Percentiles rank a stretch among this genome's conserved stretches.
phyloP scores from a whole-genome alignment of 176 grass and related monocot genomes.

The Luzula sylvatica region DNA sequence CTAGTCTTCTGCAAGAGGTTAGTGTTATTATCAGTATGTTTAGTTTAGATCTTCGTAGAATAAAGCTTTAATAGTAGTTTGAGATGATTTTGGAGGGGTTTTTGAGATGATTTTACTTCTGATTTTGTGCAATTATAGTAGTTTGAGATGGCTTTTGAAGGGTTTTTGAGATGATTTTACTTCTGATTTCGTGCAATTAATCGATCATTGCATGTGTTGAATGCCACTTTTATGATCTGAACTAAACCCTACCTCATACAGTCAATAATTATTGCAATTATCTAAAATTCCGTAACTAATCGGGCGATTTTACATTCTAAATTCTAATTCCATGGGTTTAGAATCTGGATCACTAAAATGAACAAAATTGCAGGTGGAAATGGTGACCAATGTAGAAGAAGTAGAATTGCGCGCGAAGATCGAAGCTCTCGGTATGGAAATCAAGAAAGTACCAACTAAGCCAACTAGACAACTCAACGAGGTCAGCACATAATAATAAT shows the following conservation, averaged over 20 bases:
- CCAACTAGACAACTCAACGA: conserved; percentile 48
- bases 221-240: no score
- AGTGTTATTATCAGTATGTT: neutral
- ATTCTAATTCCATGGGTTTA: neutral
- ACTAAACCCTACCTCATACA: no score
- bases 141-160: no score
- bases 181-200: neutral
- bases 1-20: conserved; percentile 76
- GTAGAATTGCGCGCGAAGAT: conserved; percentile 83
- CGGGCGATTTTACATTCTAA: neutral
- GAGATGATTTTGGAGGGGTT: neutral
- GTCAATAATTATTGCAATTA: no score
- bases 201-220: no score
- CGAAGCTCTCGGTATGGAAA: conserved; percentile 71
- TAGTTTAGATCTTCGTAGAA: neutral
- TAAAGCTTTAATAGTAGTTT: neutral
- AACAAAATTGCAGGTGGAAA: conserved; percentile 54
- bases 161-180: neutral
- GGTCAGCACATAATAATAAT: conserved; percentile 23
- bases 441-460: conserved; percentile 58
- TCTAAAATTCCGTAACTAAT: no score
- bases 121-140: neutral
- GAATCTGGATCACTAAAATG: no score
- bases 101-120: neutral
- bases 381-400: conserved; percentile 94